These are phyloP conservation scores for Gaultheria prostrata DNA, from an alignment of 148 eudicot species.

Conservation along the genomic window DNA sequence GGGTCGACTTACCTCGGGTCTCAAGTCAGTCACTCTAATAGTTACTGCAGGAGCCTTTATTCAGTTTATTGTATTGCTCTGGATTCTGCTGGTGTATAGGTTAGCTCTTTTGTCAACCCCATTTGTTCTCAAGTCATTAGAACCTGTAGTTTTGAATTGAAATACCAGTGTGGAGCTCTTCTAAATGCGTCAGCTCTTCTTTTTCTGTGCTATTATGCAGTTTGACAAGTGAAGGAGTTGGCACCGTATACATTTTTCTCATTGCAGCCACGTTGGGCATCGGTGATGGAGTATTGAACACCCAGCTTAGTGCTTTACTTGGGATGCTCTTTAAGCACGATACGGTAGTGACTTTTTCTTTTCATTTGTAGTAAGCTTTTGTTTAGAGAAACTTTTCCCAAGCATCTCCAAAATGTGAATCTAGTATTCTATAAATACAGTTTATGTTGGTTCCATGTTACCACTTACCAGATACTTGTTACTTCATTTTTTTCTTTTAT, in stretches of 20 bases:
- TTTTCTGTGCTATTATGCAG: slow-evolving; percentile 32
- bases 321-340: slow-evolving; percentile 90
- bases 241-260: slow-evolving; percentile 56
- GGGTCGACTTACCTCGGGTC: slow-evolving; percentile 84
- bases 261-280: slow-evolving; percentile 77
- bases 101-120: slow-evolving; percentile 26
- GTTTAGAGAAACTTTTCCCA: background rate
- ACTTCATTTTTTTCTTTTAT: background rate
- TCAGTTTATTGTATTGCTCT: slow-evolving; percentile 68
- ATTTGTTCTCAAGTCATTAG: background rate
- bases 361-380: background rate
- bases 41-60: slow-evolving; percentile 58
- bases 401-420: background rate
- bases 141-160: background rate
- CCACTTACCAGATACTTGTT: too few species aligned
- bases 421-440: background rate
- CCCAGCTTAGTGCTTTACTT: slow-evolving; percentile 85
- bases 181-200: background rate
- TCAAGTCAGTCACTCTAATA: slow-evolving; percentile 70
- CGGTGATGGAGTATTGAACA: slow-evolving; percentile 87
- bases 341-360: slow-evolving; percentile 45
- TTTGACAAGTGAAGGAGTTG: slow-evolving; percentile 54
- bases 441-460: background rate
- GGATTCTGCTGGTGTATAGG: slow-evolving; percentile 77
- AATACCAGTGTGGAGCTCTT: background rate